Base-by-base conservation (phyloP, 2,329 filamentous ascomycete species). In the Onygena corvina region DNA sequence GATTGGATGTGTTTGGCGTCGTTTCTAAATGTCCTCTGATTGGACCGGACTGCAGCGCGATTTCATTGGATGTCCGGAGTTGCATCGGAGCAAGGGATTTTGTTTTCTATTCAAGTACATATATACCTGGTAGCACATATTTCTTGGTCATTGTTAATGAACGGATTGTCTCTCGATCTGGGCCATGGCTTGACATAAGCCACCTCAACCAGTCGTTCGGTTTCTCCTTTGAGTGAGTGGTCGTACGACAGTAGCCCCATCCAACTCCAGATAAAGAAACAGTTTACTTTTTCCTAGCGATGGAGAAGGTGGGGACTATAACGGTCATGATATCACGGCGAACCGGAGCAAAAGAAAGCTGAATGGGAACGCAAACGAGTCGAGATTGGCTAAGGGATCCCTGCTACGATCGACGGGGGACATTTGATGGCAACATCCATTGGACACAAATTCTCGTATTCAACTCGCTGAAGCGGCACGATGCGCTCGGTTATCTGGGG, bases 401-500 rank as follows among this genome's bases (percentile, higher is more conserved):
- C 20, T 40, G 36, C 25, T 12, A 23, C 36, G 36, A 40, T 40
- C 21, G 36, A 21, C 36, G 36, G 25, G 21, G 36, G 20, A 4
- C 36, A 40, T n/a, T n/a, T n/a, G n/a, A n/a, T 40, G 36, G 21
- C 36, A 21, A 40, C 18, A 40, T 40, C 36, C 36, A 40, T 40
- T 40, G 36, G 36, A 21, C 20, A 40, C 18, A 21, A 14, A 40
- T 23, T 21, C 18, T 40, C 36, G 36, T 40, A 40, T 40, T 23
- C 25, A n/a, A 40, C 25, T 40, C 18, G 36, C 20, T 12, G 36
- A 40, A 21, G 11, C 34, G 34, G 34, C 16, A 38, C 4, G 34
- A 16, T 9, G 14, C 7, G 20, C 18, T 40, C 36, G 36, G 36
- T 40, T 40, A 40, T 40, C 36, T 40, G 16, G 36, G 36, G 36